Conservation (phyloP, 2,329 filamentous ascomycete species). For the Chaetomiaceae sp. region DNA sequence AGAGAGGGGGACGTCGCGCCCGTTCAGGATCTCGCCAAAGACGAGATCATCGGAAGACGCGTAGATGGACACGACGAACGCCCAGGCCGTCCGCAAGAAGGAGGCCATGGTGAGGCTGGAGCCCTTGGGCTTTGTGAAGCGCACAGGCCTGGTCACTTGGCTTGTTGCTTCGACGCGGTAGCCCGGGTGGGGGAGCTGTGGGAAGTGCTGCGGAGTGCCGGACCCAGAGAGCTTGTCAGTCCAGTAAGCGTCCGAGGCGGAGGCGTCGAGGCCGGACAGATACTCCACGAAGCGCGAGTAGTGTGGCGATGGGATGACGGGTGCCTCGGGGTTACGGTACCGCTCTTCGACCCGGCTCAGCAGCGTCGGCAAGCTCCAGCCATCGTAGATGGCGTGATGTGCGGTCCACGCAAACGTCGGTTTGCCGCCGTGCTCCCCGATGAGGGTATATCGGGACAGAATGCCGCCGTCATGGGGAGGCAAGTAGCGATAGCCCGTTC, state of each 20-base stretch:
- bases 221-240: constrained; percentile 13
- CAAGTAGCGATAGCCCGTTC: constrained; percentile 13
- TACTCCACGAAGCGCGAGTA: constrained; percentile 26
- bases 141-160: constrained; percentile 7
- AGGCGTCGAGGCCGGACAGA: constrained; percentile 10
- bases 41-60: constrained; percentile 20
- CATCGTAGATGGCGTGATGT: constrained; percentile 27
- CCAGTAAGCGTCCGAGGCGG: constrained; percentile 23
- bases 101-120: constrained; percentile 15
- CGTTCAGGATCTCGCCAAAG: constrained; percentile 26
- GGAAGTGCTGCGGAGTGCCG: constrained; percentile 20
- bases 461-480: constrained; percentile 23
- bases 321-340: constrained; percentile 11
- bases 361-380: constrained; percentile 25
- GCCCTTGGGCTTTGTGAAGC: constrained; percentile 12
- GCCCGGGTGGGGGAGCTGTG: constrained; percentile 18
- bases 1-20: constrained; percentile 22
- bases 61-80: constrained; percentile 21
- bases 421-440: constrained; percentile 8
- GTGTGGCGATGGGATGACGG: constrained; percentile 8
- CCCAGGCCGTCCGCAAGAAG: constrained; percentile 23
- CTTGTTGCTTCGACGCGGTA: constrained; percentile 23
- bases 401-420: constrained; percentile 23
- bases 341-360: constrained; percentile 21
- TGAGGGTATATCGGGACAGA: constrained; percentile 18